Evolutionary conservation across 768 basidiomycete genomes (phyloP).

Genomic region (Amanita phalloides): DNA sequence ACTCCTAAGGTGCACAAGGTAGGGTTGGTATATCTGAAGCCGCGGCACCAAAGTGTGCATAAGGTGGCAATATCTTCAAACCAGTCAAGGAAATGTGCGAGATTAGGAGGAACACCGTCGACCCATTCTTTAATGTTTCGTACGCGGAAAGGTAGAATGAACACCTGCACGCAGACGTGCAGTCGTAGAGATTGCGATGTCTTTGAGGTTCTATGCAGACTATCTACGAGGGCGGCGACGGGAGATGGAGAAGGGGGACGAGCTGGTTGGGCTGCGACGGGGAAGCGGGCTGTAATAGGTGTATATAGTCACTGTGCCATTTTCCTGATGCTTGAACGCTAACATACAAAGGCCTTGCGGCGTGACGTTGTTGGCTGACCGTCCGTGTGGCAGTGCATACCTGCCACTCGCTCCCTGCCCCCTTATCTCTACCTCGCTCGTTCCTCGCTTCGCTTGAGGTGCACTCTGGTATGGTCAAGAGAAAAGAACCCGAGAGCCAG

Average conservation of each 20-base stretch:
- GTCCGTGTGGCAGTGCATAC: no score
- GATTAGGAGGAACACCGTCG: slow-evolving; percentile 59
- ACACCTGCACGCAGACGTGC: slow-evolving; percentile 55
- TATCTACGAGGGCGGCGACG: slow-evolving; percentile 15
- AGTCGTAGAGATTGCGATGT: slow-evolving; percentile 58
- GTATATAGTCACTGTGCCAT: slow-evolving; percentile 6
- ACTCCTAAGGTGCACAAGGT: slow-evolving; percentile 61
- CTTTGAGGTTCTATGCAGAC: slow-evolving; percentile 50
- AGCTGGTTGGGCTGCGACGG: neutral
- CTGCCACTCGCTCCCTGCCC: no score
- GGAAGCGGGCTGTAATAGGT: neutral
- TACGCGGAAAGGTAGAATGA: slow-evolving; percentile 68
- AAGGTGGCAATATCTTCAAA: slow-evolving; percentile 78
- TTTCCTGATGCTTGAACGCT: no score
- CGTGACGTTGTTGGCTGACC: no score
- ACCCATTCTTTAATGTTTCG: slow-evolving; percentile 71
- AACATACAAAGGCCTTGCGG: no score
- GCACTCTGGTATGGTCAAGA: no score
- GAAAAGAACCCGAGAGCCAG: no score
- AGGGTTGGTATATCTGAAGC: slow-evolving; percentile 81
- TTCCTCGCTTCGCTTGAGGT: no score
- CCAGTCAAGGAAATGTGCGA: slow-evolving; percentile 76
- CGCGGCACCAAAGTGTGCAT: slow-evolving; percentile 53
- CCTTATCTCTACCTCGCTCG: no score
- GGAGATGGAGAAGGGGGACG: slow-evolving; percentile 14